Conservation (phyloP, 2,329 filamentous ascomycete genomes). For the Botrytis byssoidea region DNA sequence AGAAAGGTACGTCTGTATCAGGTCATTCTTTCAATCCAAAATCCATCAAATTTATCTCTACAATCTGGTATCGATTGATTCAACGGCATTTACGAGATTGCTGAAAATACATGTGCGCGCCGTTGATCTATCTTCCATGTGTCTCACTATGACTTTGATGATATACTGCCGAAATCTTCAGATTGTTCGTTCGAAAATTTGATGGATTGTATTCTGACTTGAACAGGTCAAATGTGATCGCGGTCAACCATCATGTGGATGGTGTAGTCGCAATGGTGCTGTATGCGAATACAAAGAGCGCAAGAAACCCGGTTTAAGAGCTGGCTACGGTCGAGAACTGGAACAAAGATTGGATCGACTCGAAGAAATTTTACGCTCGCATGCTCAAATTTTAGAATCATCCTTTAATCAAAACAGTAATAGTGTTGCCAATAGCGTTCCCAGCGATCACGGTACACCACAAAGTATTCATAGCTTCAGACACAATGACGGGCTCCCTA, state of each 20-base stretch:
- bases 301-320: constrained; percentile 62
- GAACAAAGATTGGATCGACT: constrained; percentile 70
- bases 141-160: background rate
- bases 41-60: background rate
- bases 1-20: constrained; percentile 58
- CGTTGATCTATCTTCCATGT: constrained; percentile 4
- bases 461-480: constrained; percentile 51
- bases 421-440: constrained; percentile 43
- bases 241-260: constrained; percentile 68
- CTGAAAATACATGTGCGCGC: background rate
- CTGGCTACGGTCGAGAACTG: constrained; percentile 69
- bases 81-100: background rate
- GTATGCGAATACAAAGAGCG: constrained; percentile 67
- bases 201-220: constrained; percentile 23
- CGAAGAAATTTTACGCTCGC: constrained; percentile 63
- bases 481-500: constrained; percentile 45
- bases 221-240: constrained; percentile 70
- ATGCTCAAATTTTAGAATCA: constrained; percentile 64
- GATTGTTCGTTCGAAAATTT: background rate
- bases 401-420: constrained; percentile 42
- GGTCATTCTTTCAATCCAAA: background rate
- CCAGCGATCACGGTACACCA: constrained; percentile 58
- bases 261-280: constrained; percentile 63
- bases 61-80: background rate
- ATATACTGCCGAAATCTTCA: background rate